A percentile compares a stretch with the other conserved stretches of the same genome.
Evolutionary conservation across 495 filamentous ascomycete species (phyloP).

Genomic region (Amniculicola lignicola): DNA sequence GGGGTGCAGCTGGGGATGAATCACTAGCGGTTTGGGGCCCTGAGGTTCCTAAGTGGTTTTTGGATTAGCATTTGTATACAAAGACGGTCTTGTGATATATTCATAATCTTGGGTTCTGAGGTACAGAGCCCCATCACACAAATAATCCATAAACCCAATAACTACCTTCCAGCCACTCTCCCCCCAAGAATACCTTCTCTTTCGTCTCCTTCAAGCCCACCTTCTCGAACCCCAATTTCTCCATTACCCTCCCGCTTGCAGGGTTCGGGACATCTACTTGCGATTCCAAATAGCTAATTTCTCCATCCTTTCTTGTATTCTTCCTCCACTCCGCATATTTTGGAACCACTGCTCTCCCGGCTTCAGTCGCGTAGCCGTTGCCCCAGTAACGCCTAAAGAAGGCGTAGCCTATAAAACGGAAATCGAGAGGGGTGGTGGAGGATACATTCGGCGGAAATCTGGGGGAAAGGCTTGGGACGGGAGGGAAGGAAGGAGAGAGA

Average conservation of each 20-base stretch:
- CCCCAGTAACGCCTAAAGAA: slow-evolving; percentile 8
- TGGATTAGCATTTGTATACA: no score
- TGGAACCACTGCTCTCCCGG: background rate
- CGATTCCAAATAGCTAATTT: slow-evolving; percentile 1
- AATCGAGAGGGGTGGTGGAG: background rate
- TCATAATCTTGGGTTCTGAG: no score
- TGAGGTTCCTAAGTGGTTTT: slow-evolving; percentile 31
- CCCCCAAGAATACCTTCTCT: background rate
- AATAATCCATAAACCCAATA: slow-evolving; percentile 19
- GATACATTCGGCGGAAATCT: background rate
- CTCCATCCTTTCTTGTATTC: background rate
- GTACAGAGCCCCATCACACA: no score
- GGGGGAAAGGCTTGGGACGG: background rate
- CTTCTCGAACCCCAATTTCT: slow-evolving; percentile 14
- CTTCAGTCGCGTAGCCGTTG: slow-evolving; percentile 19
- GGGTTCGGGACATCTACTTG: background rate
- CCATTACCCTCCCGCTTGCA: background rate
- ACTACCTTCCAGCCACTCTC: slow-evolving; percentile 2
- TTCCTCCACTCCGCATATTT: background rate
- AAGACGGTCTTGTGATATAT: no score
- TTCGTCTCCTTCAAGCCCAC: slow-evolving; percentile 6
- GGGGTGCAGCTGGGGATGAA: slow-evolving; percentile 30
- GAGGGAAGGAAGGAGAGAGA: background rate
- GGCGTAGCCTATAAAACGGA: slow-evolving; percentile 8
- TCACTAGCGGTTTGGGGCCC: slow-evolving; percentile 33